Evolutionary conservation across 768 basidiomycete species (phyloP).

Genomic region (Xerocomellus intermedius): DNA sequence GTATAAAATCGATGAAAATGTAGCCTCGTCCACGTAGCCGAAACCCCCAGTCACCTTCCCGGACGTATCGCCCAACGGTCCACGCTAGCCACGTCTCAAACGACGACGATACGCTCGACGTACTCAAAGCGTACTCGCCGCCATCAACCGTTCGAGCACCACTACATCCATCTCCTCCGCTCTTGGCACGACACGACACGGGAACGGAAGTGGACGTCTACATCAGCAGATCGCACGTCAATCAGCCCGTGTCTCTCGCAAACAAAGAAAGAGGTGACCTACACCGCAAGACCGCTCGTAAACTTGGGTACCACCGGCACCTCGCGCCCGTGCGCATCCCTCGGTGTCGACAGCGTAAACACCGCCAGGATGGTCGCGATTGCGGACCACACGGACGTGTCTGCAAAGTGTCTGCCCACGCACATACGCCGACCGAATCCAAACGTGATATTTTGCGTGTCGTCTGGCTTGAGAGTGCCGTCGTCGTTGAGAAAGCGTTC

Average conservation of each 20-base stretch:
- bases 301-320: slow-evolving; percentile 14
- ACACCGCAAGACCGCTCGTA: slow-evolving; percentile 14
- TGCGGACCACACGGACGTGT: slow-evolving; percentile 17
- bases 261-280: neutral
- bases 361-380: slow-evolving; percentile 13
- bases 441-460: slow-evolving; percentile 14
- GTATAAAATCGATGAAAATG: neutral
- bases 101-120: neutral
- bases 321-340: slow-evolving; percentile 11
- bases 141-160: slow-evolving; percentile 4
- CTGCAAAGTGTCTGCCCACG: slow-evolving; percentile 22
- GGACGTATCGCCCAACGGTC: no score
- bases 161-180: neutral
- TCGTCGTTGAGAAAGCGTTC: slow-evolving; percentile 38
- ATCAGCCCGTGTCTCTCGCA: no score
- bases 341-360: slow-evolving; percentile 7
- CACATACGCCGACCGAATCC: slow-evolving; percentile 30
- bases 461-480: slow-evolving; percentile 13
- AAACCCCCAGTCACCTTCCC: neutral
- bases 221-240: neutral
- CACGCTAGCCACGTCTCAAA: no score
- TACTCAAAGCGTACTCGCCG: neutral
- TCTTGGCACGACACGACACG: slow-evolving; percentile 7
- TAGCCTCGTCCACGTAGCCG: neutral
- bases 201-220: slow-evolving; percentile 13